A percentile compares a stretch with the other conserved stretches of the same genome.
These are phyloP conservation scores for Balamuthia mandrillaris DNA, from an alignment of 208 protist genomes.

Conservation along the genomic window DNA sequence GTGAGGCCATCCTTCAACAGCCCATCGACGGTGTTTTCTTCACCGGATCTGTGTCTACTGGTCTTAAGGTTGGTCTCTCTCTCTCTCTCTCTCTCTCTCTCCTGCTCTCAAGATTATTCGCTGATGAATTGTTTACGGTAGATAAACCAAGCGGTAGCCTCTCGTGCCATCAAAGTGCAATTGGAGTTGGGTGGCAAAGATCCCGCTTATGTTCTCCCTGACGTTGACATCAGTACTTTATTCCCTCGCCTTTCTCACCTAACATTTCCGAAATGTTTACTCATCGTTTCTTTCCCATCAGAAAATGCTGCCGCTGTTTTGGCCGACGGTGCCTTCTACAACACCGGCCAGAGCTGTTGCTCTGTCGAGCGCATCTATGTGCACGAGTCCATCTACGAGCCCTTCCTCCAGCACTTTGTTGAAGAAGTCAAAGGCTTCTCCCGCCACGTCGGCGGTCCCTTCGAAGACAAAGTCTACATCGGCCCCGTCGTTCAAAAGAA, in stretches of 20 bases:
- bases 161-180: constrained; percentile 24
- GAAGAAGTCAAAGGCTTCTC: constrained; percentile 22
- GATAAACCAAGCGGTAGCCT: not conserved
- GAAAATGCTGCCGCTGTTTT: constrained; percentile 18
- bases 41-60: constrained; percentile 38
- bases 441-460: constrained; percentile 49
- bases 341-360: constrained; percentile 56
- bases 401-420: constrained; percentile 38
- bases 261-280: no score
- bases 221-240: constrained; percentile 14
- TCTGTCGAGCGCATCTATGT: constrained; percentile 63
- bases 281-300: not conserved
- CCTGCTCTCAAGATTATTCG: not conserved
- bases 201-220: constrained; percentile 45
- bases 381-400: constrained; percentile 36
- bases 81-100: not conserved
- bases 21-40: constrained; percentile 57
- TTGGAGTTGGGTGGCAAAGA: constrained; percentile 59
- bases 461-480: constrained; percentile 40
- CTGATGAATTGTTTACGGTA: not conserved
- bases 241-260: not conserved
- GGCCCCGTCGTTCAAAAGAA: constrained; percentile 43
- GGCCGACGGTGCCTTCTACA: constrained; percentile 58
- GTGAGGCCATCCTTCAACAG: constrained; percentile 9
- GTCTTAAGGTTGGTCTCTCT: not conserved